A percentile compares a stretch with the other conserved stretches of the same genome.
Conservation (phyloP, 179 eudicot species). For the Actinidia chinensis region DNA sequence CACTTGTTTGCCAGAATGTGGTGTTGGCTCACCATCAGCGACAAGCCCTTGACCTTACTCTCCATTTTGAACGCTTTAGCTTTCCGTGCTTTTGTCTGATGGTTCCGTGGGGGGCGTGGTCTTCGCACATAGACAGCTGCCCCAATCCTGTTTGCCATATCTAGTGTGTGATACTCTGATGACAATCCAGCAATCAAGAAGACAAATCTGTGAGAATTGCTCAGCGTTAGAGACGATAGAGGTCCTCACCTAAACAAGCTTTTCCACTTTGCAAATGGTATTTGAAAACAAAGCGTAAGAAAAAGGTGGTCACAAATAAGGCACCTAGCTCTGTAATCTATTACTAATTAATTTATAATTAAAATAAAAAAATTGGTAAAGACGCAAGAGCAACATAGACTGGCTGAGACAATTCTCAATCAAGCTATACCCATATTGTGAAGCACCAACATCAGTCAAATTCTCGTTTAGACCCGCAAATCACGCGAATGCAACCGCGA, state of each 20-base stretch:
- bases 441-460: too few species aligned
- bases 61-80: constrained; percentile 64
- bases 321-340: too few species aligned
- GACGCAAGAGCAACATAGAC: too few species aligned
- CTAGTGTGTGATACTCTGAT: constrained; percentile 72
- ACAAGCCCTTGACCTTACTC: constrained; percentile 83
- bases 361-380: too few species aligned
- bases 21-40: constrained; percentile 62
- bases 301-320: too few species aligned
- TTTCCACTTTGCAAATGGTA: constrained; percentile 70
- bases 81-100: constrained; percentile 38
- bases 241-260: constrained; percentile 81
- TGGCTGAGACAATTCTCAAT: too few species aligned
- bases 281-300: constrained; percentile 3
- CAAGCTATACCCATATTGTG: too few species aligned
- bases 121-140: constrained; percentile 89
- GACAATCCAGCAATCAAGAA: constrained; percentile 82
- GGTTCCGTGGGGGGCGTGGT: too few species aligned
- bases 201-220: constrained; percentile 70
- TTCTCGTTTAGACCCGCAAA: too few species aligned
- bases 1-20: constrained; percentile 67
- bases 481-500: too few species aligned
- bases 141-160: constrained; percentile 85
- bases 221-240: constrained; percentile 76
- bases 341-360: too few species aligned